phyloP scores from a whole-genome alignment of 306 rosid genomes.

The Astragalus membranaceus region DNA sequence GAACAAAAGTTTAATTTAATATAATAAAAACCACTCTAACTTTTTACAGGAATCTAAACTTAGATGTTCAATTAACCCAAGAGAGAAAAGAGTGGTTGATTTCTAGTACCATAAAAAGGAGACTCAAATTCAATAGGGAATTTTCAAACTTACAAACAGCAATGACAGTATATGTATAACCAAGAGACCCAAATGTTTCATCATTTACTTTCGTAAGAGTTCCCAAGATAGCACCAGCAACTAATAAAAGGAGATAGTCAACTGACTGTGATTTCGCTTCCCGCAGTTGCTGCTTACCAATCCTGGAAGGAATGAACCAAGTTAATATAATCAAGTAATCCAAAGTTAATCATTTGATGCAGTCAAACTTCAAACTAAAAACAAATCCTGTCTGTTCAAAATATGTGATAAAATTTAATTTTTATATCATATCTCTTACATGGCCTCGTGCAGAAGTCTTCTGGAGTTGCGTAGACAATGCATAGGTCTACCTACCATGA shows the following conservation, averaged over 20 bases:
- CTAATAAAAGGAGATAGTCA: slow-evolving; percentile 65
- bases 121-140: neutral
- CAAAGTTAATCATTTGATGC: neutral
- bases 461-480: too few relatives aligned
- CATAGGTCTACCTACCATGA: too few relatives aligned
- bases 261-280: slow-evolving; percentile 55
- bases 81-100: neutral
- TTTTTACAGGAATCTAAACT: neutral
- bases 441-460: too few relatives aligned
- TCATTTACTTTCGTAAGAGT: slow-evolving; percentile 66
- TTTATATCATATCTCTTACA: too few relatives aligned
- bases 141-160: slow-evolving; percentile 64
- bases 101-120: neutral
- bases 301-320: slow-evolving; percentile 38
- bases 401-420: too few relatives aligned
- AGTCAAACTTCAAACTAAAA: neutral
- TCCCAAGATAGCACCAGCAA: slow-evolving; percentile 82
- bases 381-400: too few relatives aligned
- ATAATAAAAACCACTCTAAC: neutral
- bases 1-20: neutral
- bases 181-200: slow-evolving; percentile 58
- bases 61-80: slow-evolving; percentile 4
- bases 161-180: slow-evolving; percentile 70
- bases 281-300: slow-evolving; percentile 69
- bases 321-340: neutral